Evolutionary conservation across 805 yeast genomes (phyloP), one percentile per base, ranked within the genome.

Genomic region (Maudiozyma turicensis): DNA sequence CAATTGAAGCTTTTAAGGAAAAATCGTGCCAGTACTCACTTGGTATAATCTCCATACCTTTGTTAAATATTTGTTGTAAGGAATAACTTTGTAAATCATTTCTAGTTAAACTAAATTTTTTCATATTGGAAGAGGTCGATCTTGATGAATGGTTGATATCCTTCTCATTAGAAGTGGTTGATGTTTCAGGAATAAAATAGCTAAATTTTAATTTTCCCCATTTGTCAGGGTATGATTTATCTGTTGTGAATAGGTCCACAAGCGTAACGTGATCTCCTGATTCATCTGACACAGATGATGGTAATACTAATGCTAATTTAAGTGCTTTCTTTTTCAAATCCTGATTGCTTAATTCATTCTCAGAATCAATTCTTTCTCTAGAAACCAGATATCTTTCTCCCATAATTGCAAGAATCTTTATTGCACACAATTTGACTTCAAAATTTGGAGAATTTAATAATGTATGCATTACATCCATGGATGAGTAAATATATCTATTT

Each of bases 401-500:
- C 43, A 85, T 61, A 13, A 79, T 66, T 1, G 78, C 74, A 35
- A 81, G 74, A 8, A 80, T 82, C 50, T 77, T 79, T 57, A 87
- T 66, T 0, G 88, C 81, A 2, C 75, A 70, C 20, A 81, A 65
- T 48, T 82, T 73, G 8, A 89, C 76, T 26, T 73, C 72, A 32
- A 84, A 65, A 8, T 84, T 77, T 13, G 82, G 80, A 13, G 83
- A 73, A 48, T 75, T 75, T 43, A 87, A 60, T 52, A 89, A 66
- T 41, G 71, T 69, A 50, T 73, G 78, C 48, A 89, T 72, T 37
- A 81, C 71, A 45, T 82, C 83, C 15, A 77, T 67, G 20, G 88
- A 81, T n/a, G 81, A 70, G 62, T 86, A 89, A 28, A 86, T 72
- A 46, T 76, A 75, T 52, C 86, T 73, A 57, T 82, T 81, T 31